Percentiles rank a stretch among this genome's conserved stretches.
Evolutionary conservation across 352 stramenopile species (phyloP).

Genomic region (Phytophthora meadii): DNA sequence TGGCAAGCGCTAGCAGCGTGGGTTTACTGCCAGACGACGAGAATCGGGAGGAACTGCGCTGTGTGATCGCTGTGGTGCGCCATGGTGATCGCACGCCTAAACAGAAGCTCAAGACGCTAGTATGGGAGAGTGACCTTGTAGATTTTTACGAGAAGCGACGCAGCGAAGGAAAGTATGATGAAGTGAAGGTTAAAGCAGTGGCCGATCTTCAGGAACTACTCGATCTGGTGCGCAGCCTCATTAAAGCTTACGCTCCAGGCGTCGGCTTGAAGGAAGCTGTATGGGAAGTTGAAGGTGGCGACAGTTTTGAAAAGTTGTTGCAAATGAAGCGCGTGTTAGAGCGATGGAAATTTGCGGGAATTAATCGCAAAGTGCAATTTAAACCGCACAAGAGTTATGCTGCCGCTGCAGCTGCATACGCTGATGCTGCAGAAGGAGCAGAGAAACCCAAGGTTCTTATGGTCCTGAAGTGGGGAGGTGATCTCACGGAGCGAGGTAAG

Average conservation of each 20-base stretch:
- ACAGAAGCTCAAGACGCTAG: conserved; percentile 98
- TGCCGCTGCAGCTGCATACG: conserved; percentile 37
- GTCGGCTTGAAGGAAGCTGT: conserved; percentile 85
- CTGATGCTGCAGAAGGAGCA: conserved; percentile 17
- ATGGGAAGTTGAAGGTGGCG: conserved; percentile 85
- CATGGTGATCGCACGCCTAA: conserved; percentile 99
- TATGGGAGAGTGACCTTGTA: conserved; percentile 89
- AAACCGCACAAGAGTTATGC: conserved; percentile 79
- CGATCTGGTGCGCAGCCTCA: conserved; percentile 79
- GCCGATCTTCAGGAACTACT: conserved; percentile 83
- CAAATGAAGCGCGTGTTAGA: conserved; percentile 98
- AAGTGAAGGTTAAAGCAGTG: conserved; percentile 88
- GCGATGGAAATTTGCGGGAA: conserved; percentile 96
- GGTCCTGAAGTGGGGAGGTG: conserved; percentile 99
- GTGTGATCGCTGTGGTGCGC: conserved; percentile 98
- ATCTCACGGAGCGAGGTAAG: conserved; percentile 98
- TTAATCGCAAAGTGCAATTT: conserved; percentile 97
- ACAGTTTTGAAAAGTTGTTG: conserved; percentile 93
- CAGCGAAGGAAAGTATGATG: conserved; percentile 79
- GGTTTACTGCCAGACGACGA: conserved; percentile 60
- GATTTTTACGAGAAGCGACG: conserved; percentile 79
- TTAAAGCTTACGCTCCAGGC: conserved; percentile 81
- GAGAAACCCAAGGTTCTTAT: conserved; percentile 95
- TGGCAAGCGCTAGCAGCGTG: conserved; percentile 62
- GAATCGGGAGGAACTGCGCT: conserved; percentile 96